Evolutionary conservation across 2,329 filamentous ascomycete species (phyloP), one percentile per base, ranked within the genome.

Genomic region (Fusarium pseudograminearum): DNA sequence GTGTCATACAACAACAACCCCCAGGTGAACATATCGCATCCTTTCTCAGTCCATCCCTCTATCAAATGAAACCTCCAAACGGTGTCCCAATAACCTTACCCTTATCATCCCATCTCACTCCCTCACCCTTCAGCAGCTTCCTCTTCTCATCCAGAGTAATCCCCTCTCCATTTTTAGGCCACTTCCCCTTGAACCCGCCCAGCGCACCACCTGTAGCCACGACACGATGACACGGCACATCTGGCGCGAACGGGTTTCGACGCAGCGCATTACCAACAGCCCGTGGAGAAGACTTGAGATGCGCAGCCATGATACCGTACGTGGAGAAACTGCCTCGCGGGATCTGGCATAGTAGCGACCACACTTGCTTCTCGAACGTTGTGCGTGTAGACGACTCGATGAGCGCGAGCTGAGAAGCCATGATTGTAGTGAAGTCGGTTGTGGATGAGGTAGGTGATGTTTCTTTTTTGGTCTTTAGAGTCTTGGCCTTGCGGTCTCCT

Each of bases 211-310:
- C 90, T 41, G 89, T 90, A 8, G 92, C 91, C 47, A 97, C 87
- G 24, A 95, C 91, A 12, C 93, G 86, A 79, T 97, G 93, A 66
- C 93, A 97, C 2, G 93, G 93, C 7, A 95, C 91, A 34, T 88
- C 85, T 0, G 93, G 93, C 16, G 93, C 93, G 74, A 95, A 97
- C 0, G 93, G 93, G 76, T 97, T 97, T 12, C 86, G 83, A 20
- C 91, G 86, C 75, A 97, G 83, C 3, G 92, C 92, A 62, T 92
- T 93, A 18, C 93, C 93, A 7, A 96, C 88, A 1, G 93, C 93
- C 42, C 93, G 85, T 3, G 93, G 91, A 5, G 91, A 93, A 24
- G 91, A 93, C 14, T 83, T 78, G 18, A 95, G 84, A 61, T 91
- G 86, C 11, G 84, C 84, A 0, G 93, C 89, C 55, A 97, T 83